Evolutionary conservation across 2,329 filamentous ascomycete species (phyloP).

Genomic region (Aspergillus novofumigatus): DNA sequence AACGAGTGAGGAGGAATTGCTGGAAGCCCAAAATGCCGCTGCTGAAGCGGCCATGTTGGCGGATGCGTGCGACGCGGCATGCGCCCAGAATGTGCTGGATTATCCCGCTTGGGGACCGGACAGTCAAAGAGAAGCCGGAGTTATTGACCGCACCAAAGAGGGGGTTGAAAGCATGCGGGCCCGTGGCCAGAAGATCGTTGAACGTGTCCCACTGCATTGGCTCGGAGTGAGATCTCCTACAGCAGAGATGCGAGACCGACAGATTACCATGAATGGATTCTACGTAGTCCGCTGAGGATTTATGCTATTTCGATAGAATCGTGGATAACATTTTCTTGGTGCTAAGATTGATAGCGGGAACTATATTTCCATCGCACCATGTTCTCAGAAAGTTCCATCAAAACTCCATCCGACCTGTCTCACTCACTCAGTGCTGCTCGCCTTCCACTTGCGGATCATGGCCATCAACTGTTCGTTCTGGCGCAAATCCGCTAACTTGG

Average conservation of each 20-base stretch:
- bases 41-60: constrained; percentile 35
- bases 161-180: constrained; percentile 48
- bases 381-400: not conserved
- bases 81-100: constrained; percentile 34
- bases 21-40: constrained; percentile 33
- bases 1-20: constrained; percentile 19
- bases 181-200: constrained; percentile 52
- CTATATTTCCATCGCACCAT: not conserved
- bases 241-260: constrained; percentile 45
- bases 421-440: not conserved
- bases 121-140: constrained; percentile 2
- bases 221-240: constrained; percentile 52
- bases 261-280: constrained; percentile 33
- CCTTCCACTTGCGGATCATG: not conserved
- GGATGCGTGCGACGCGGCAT: constrained; percentile 37
- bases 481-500: not conserved
- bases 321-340: not conserved
- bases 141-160: constrained; percentile 42
- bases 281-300: constrained; percentile 29
- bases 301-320: not conserved
- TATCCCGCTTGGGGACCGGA: constrained; percentile 39
- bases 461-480: not conserved
- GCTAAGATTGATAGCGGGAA: not conserved
- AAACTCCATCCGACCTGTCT: not conserved
- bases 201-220: constrained; percentile 56